Conservation (phyloP, 306 rosid species). For the Begonia masoniana region DNA sequence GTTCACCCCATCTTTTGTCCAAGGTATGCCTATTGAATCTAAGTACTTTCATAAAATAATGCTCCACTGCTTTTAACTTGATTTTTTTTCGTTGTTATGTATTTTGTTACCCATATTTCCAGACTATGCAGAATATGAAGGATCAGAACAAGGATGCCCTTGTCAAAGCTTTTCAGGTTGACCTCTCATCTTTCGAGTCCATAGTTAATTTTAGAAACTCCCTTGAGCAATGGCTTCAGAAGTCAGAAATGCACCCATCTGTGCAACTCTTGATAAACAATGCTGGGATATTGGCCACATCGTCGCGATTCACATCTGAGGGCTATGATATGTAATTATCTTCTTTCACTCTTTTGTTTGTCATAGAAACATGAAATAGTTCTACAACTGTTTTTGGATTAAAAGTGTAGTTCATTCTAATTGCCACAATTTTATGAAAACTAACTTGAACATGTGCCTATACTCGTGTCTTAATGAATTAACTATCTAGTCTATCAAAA, state of each 20-base stretch:
- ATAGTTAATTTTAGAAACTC: conserved; percentile 38
- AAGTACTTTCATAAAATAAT: conserved; percentile 3
- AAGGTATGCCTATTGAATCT: conserved; percentile 33
- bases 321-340: conserved; percentile 67
- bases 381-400: too few relatives aligned
- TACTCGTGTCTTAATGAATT: background rate
- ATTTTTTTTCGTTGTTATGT: conserved; percentile 3
- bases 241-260: conserved; percentile 66
- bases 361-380: too few relatives aligned
- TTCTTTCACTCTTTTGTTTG: conserved; percentile 7
- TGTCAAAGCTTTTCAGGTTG: conserved; percentile 62
- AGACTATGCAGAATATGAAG: conserved; percentile 54
- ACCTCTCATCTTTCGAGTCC: conserved; percentile 50
- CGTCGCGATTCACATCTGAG: conserved; percentile 52
- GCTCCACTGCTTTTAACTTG: background rate
- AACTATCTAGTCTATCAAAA: background rate
- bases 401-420: too few relatives aligned
- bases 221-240: conserved; percentile 58
- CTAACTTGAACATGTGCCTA: too few relatives aligned
- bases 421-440: too few relatives aligned
- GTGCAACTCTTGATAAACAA: conserved; percentile 69
- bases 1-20: conserved; percentile 38
- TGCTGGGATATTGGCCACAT: conserved; percentile 88
- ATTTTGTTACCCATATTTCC: conserved; percentile 17
- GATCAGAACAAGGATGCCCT: conserved; percentile 36